Base-by-base conservation (phyloP, 495 filamentous ascomycete species). In the Neurospora sp. region DNA sequence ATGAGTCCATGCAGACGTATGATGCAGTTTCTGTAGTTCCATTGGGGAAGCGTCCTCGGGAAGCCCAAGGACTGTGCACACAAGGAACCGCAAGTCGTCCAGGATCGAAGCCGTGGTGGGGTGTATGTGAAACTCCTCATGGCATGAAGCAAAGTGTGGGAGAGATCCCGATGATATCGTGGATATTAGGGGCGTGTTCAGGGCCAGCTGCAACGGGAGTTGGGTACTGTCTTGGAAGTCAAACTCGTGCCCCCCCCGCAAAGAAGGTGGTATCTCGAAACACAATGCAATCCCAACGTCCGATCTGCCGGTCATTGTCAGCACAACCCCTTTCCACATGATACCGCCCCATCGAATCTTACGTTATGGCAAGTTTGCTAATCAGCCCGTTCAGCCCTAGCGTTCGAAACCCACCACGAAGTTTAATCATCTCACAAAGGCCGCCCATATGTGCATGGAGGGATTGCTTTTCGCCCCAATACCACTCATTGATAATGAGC, bases 291-390 rank as follows among this genome's bases (percentile, higher is more conserved):
- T 79, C 3, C 76, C 76, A 4, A 76, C 73, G 39, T 83, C 81
- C 22, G 78, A 73, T 35, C 79, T 81, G 69, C 68, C 71, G 16
- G 37, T 72, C 14, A 53, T n/a, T 37, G 69, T 76, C 48, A 75
- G 74, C 41, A 20, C 59, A 68, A 71, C 53, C 16, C 37, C 42
- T 27, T n/a, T 20, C 10, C 35, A 20, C 59, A 53, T 41, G 27
- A 71, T 53, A 16, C 14, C 18, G 5, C 22, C 38, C 14, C 6
- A 2, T 69, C 10, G 20, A 14, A 40, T 71, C 81, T 75, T 68
- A 82, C 82, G 79, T 78, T 68, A 83, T 76, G 3, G 80, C 79
- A n/a, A 79, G 74, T 53, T 83, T 83, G 75, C 76, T 78, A n/a
- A 83, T 73, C 53, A 82, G 69, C 1, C 82, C 82, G 40, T 82